Evolutionary conservation across 441 rosid genomes (phyloP).

Genomic region (Isatis lusitanica): DNA sequence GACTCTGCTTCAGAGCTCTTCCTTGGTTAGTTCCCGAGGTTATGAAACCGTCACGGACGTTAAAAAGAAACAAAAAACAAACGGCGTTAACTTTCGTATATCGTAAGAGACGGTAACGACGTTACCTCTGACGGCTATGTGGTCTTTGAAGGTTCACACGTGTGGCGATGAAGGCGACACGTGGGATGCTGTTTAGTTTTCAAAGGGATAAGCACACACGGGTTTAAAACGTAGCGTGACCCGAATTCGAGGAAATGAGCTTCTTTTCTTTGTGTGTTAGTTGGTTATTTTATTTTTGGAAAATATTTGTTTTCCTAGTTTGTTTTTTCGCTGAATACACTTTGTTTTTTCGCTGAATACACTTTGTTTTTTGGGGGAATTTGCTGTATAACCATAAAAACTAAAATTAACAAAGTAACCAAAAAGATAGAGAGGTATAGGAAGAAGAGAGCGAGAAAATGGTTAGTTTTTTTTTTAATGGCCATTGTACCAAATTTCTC

Average conservation of each 20-base stretch:
- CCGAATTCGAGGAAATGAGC: conserved; percentile 22
- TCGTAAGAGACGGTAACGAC: conserved; percentile 15
- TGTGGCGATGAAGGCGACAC: conserved; percentile 31
- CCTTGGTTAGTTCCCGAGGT: conserved; percentile 18
- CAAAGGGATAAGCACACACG: conserved; percentile 35
- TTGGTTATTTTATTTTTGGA: not conserved
- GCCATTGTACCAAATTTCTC: too few species aligned
- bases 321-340: not conserved
- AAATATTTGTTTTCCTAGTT: not conserved
- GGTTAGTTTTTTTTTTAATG: too few species aligned
- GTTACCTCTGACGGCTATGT: conserved; percentile 22
- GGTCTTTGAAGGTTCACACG: conserved; percentile 21
- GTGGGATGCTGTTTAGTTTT: conserved; percentile 20
- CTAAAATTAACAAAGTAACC: too few species aligned
- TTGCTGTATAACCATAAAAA: too few species aligned
- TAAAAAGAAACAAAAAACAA: not conserved
- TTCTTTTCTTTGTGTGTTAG: not conserved
- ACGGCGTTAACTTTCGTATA: conserved; percentile 25
- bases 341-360: too few species aligned
- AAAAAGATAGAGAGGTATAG: too few species aligned
- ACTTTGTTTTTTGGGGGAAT: too few species aligned
- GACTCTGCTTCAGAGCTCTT: conserved; percentile 20
- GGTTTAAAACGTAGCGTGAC: conserved; percentile 27
- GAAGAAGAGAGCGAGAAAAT: too few species aligned
- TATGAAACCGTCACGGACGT: conserved; percentile 32